phyloP scores from a whole-genome alignment of 1,284 basidiomycete genomes.

The Trametes sp. region DNA sequence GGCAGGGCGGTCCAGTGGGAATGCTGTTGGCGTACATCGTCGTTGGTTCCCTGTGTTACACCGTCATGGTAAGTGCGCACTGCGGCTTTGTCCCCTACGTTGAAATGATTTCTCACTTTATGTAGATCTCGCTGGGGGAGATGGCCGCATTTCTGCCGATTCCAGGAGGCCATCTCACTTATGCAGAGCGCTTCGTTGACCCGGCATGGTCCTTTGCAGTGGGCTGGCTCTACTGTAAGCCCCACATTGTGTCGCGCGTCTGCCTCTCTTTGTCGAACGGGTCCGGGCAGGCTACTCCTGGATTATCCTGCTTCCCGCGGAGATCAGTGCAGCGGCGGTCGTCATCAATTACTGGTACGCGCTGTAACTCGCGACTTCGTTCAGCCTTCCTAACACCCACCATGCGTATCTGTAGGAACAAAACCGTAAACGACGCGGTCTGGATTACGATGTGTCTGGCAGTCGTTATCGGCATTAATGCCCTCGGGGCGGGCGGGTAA shows the following conservation, averaged over 20 bases:
- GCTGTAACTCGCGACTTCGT: too few species aligned
- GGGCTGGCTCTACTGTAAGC: slow-evolving; percentile 82
- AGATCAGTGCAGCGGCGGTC: slow-evolving; percentile 79
- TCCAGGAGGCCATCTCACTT: slow-evolving; percentile 77
- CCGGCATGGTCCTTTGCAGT: slow-evolving; percentile 83
- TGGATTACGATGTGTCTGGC: slow-evolving; percentile 83
- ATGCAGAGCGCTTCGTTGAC: slow-evolving; percentile 83
- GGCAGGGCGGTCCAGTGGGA: slow-evolving; percentile 64
- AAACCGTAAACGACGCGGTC: slow-evolving; percentile 64
- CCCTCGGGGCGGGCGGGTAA: slow-evolving; percentile 70
- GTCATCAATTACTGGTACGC: slow-evolving; percentile 83
- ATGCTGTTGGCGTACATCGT: slow-evolving; percentile 67
- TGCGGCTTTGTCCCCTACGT: too few species aligned
- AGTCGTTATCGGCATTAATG: slow-evolving; percentile 79
- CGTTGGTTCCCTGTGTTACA: slow-evolving; percentile 70
- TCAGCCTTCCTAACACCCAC: too few species aligned
- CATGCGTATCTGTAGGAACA: slow-evolving; percentile 41
- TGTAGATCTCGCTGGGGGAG: slow-evolving; percentile 47
- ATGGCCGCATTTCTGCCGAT: slow-evolving; percentile 49
- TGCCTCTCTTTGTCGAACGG: too few species aligned
- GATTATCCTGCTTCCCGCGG: slow-evolving; percentile 76
- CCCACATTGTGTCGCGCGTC: too few species aligned
- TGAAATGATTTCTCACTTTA: too few species aligned
- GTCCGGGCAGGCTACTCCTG: slow-evolving; percentile 65
- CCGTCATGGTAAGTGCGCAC: slow-evolving; percentile 47